Evolutionary conservation across 2,329 filamentous ascomycete genomes (phyloP).

Genomic region (Teratosphaeria nubilosa): DNA sequence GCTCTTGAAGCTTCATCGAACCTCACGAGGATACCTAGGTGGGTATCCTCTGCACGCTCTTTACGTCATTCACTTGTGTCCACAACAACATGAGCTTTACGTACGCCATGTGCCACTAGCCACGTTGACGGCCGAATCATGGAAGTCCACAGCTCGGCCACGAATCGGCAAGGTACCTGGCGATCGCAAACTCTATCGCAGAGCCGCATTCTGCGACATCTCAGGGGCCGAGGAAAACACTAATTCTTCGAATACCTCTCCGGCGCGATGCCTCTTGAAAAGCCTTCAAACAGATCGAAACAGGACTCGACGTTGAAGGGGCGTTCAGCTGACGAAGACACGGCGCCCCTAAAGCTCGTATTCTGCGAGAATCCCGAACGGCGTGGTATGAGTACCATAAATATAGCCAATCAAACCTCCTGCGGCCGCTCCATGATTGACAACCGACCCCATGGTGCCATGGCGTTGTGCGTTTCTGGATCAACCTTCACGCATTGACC

Average conservation of each 20-base stretch:
- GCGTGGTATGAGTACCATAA: background rate
- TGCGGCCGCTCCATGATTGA: background rate
- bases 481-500: background rate
- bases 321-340: background rate
- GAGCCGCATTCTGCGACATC: background rate
- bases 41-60: too few species aligned
- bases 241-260: too few species aligned
- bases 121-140: background rate
- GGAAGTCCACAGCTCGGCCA: background rate
- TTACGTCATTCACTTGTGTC: too few species aligned
- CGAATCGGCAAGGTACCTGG: background rate
- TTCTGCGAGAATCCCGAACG: background rate
- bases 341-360: background rate
- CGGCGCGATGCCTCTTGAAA: background rate
- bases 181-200: background rate
- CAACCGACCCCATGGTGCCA: background rate
- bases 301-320: background rate
- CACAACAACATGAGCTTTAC: too few species aligned
- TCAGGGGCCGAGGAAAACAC: background rate
- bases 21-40: too few species aligned
- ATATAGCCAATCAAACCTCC: background rate
- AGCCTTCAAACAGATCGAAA: background rate
- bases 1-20: too few species aligned
- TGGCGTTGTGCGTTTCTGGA: background rate
- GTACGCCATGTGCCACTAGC: background rate